Evolutionary conservation across 257 asterid species (phyloP).

Genomic region (Agastache rugosa): DNA sequence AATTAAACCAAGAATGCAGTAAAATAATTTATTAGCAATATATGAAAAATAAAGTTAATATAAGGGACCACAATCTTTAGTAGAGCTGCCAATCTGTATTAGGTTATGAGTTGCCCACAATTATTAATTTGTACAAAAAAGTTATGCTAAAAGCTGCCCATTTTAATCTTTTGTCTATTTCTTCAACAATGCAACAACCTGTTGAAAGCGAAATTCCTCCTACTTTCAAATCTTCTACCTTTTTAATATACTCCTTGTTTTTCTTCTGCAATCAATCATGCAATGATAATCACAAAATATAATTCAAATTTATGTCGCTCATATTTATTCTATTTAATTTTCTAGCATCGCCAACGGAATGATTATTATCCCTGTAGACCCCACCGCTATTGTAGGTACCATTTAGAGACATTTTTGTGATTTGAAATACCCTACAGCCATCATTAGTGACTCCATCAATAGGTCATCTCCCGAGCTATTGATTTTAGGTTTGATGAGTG

Average conservation of each 20-base stretch:
- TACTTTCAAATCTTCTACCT: conserved; percentile 4
- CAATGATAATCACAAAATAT: background rate
- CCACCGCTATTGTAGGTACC: no score
- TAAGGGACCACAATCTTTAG: conserved; percentile 29
- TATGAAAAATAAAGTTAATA: background rate
- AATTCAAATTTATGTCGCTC: background rate
- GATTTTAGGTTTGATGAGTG: no score
- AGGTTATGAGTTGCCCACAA: conserved; percentile 23
- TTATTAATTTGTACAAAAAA: conserved; percentile 33
- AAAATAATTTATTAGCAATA: background rate
- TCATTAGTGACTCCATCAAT: no score
- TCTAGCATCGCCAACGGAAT: background rate
- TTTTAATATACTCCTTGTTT: background rate
- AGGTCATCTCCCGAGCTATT: no score
- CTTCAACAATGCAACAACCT: conserved; percentile 39
- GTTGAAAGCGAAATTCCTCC: conserved; percentile 42
- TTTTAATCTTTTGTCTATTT: conserved; percentile 25
- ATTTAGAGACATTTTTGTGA: no score
- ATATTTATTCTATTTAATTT: background rate
- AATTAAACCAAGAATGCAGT: background rate
- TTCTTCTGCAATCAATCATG: conserved; percentile 24
- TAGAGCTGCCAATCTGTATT: conserved; percentile 23
- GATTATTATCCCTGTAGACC: no score
- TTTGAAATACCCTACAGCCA: no score
- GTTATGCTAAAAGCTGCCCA: conserved; percentile 33